These are phyloP conservation scores for Cronartium quercuum DNA, from an alignment of 1,284 basidiomycete species.

Conservation along the genomic window DNA sequence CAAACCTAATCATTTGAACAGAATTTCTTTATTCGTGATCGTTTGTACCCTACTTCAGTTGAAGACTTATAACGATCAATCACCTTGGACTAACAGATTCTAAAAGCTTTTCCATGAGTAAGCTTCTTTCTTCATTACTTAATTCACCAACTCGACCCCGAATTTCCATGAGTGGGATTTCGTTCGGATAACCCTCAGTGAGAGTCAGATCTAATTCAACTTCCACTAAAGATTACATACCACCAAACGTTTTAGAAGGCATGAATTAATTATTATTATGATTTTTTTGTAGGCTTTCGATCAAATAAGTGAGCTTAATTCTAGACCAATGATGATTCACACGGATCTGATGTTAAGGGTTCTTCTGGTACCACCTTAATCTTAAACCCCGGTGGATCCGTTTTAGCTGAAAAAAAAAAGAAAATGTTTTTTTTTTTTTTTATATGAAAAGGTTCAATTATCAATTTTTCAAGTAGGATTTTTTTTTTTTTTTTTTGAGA, in stretches of 20 bases:
- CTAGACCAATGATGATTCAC: not conserved
- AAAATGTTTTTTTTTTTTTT: not conserved
- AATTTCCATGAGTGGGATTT: conserved; percentile 19
- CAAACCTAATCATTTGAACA: not conserved
- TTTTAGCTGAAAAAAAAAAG: not conserved
- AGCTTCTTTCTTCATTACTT: not conserved
- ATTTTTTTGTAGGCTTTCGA: not conserved
- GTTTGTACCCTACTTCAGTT: not conserved
- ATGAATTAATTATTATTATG: not conserved
- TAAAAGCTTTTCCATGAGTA: conserved; percentile 12
- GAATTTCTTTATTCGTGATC: too few relatives aligned
- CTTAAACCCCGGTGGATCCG: not conserved
- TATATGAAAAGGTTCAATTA: not conserved
- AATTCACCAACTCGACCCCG: conserved; percentile 10
- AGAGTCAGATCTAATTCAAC: conserved; percentile 21
- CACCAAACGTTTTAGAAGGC: not conserved
- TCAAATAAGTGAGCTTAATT: not conserved
- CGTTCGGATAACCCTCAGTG: conserved; percentile 17
- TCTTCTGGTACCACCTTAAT: conserved; percentile 12
- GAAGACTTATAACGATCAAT: not conserved
- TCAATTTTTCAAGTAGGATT: too few relatives aligned
- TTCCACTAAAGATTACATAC: not conserved
- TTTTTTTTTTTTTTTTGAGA: too few relatives aligned
- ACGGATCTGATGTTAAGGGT: conserved; percentile 13
- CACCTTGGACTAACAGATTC: conserved; percentile 6